Conservation (phyloP, 495 filamentous ascomycete species). For the Pseudotulostoma volvatum region DNA sequence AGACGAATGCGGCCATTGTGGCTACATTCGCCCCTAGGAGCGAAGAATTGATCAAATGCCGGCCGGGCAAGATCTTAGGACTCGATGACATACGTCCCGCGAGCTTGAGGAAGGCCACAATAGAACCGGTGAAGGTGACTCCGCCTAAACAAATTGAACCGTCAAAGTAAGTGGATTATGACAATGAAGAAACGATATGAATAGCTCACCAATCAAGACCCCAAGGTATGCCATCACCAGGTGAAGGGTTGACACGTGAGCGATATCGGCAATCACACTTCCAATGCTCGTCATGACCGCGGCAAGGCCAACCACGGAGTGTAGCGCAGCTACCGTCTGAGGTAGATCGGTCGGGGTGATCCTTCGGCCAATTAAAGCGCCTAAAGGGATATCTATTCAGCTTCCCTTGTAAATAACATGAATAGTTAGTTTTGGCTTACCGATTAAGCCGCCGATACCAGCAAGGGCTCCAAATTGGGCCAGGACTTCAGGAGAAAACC, state of each 20-base stretch:
- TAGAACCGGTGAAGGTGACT: constrained; percentile 68
- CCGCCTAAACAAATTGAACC: constrained; percentile 31
- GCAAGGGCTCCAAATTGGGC: constrained; percentile 59
- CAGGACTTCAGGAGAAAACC: constrained; percentile 54
- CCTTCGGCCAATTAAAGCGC: constrained; percentile 57
- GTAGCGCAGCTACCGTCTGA: constrained; percentile 65
- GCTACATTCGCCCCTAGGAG: constrained; percentile 55
- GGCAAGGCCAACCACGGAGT: constrained; percentile 68
- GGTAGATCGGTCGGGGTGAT: constrained; percentile 70
- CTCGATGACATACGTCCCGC: constrained; percentile 60
- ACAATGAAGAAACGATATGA: neutral
- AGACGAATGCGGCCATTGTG: constrained; percentile 64
- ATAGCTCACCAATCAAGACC: constrained; percentile 45
- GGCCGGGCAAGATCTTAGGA: constrained; percentile 48
- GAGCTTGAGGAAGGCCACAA: constrained; percentile 69
- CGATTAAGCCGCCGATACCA: constrained; percentile 42
- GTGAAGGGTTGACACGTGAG: constrained; percentile 52
- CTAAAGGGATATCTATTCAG: constrained; percentile 17
- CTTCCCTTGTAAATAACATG: neutral
- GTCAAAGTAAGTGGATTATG: too few species aligned
- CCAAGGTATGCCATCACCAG: constrained; percentile 66
- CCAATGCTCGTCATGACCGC: constrained; percentile 71
- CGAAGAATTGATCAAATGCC: constrained; percentile 53
- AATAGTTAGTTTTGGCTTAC: constrained; percentile 8
- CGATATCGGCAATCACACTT: constrained; percentile 54